These are phyloP conservation scores for Cornus suecica DNA, from an alignment of 148 eudicot species.

Conservation along the genomic window DNA sequence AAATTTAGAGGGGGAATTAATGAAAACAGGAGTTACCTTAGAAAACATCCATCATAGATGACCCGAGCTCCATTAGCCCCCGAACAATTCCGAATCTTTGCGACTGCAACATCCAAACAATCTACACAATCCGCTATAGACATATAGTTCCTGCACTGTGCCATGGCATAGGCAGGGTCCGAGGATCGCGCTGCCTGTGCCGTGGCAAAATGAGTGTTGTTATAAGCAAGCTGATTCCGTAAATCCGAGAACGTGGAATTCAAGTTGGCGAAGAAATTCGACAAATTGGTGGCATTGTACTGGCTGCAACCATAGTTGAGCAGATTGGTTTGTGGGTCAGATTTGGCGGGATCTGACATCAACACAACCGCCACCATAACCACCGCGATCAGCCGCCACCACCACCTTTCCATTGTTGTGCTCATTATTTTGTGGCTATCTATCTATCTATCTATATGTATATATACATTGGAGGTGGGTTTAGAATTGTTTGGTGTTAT, in stretches of 20 bases:
- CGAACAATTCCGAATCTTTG: slow-evolving; percentile 17
- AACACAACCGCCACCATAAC: background rate
- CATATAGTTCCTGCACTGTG: slow-evolving; percentile 34
- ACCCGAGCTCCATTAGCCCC: slow-evolving; percentile 28
- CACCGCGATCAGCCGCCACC: background rate
- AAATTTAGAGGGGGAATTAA: too few relatives aligned
- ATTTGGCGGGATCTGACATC: background rate
- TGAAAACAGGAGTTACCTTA: slow-evolving; percentile 14
- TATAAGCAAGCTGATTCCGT: background rate
- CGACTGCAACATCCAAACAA: slow-evolving; percentile 19
- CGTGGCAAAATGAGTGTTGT: slow-evolving; percentile 18
- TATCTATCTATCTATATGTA: too few relatives aligned
- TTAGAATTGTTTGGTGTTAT: too few relatives aligned
- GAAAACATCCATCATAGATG: slow-evolving; percentile 31
- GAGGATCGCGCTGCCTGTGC: slow-evolving; percentile 12
- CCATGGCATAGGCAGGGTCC: slow-evolving; percentile 27
- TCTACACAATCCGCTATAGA: slow-evolving; percentile 17
- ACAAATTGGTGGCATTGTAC: slow-evolving; percentile 17
- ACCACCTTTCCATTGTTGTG: background rate
- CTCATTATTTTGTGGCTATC: background rate
- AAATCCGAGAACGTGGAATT: slow-evolving; percentile 19
- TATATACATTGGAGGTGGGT: too few relatives aligned
- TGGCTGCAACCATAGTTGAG: slow-evolving; percentile 29
- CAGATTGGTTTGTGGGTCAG: slow-evolving; percentile 30
- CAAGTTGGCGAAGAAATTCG: slow-evolving; percentile 16